A percentile compares a stretch with the other conserved stretches of the same genome.
These are phyloP conservation scores for Colletotrichum falcatum DNA, from an alignment of 2,329 filamentous ascomycete species.

Conservation along the genomic window DNA sequence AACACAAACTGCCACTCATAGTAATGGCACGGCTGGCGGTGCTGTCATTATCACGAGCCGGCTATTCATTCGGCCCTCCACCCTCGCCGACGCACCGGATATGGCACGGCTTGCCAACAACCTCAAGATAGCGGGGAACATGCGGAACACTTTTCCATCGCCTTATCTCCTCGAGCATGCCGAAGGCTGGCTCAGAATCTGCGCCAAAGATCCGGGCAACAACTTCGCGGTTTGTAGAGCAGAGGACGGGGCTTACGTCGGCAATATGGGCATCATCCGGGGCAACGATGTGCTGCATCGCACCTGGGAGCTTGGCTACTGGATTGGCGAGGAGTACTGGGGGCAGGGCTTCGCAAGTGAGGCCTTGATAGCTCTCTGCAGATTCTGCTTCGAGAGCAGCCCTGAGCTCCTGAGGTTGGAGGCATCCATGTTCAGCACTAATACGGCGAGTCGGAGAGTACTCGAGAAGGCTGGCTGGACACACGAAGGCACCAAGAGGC, in stretches of 20 bases:
- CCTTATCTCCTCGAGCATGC: slow-evolving; percentile 48
- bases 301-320: slow-evolving; percentile 64
- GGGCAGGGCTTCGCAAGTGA: slow-evolving; percentile 59
- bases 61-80: slow-evolving; percentile 27
- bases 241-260: slow-evolving; percentile 52
- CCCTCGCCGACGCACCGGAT: slow-evolving; percentile 30
- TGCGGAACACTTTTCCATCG: slow-evolving; percentile 40
- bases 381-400: slow-evolving; percentile 59
- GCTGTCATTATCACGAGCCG: slow-evolving; percentile 21
- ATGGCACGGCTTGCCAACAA: slow-evolving; percentile 36
- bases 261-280: slow-evolving; percentile 55
- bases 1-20: slow-evolving; percentile 8
- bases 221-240: slow-evolving; percentile 52
- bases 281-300: slow-evolving; percentile 54
- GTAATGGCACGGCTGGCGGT: slow-evolving; percentile 1
- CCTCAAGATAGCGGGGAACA: slow-evolving; percentile 31
- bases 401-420: slow-evolving; percentile 57
- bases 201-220: slow-evolving; percentile 40
- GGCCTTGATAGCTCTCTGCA: slow-evolving; percentile 52
- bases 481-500: slow-evolving; percentile 57
- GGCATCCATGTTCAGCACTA: slow-evolving; percentile 52
- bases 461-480: slow-evolving; percentile 57
- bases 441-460: slow-evolving; percentile 57
- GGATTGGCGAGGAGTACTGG: slow-evolving; percentile 57
- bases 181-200: slow-evolving; percentile 45